phyloP scores from a whole-genome alignment of 305 asterid genomes.

The Fraxinus paxiana region DNA sequence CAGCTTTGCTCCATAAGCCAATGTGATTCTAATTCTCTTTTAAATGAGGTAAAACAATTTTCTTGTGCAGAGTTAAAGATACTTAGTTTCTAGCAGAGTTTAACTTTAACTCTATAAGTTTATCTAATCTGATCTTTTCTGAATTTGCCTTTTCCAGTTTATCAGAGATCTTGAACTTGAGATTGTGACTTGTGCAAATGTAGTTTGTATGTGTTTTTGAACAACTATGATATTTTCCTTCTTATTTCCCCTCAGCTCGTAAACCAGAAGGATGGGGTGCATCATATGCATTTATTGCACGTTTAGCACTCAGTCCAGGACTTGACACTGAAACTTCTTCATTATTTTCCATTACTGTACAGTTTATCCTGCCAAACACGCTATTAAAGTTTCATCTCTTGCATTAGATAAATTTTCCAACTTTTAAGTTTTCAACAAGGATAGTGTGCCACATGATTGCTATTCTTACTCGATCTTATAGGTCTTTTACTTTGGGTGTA shows the following conservation, averaged over 20 bases:
- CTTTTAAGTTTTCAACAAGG: background rate
- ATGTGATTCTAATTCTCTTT: slow-evolving; percentile 84
- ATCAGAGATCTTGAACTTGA: background rate
- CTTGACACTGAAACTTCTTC: background rate
- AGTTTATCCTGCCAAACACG: background rate
- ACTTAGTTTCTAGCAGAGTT: background rate
- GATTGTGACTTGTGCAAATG: background rate
- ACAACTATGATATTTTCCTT: background rate
- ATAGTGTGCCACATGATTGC: background rate
- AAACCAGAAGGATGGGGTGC: background rate
- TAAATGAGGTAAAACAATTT: slow-evolving; percentile 67
- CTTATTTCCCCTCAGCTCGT: background rate
- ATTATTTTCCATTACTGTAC: background rate
- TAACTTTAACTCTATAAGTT: background rate
- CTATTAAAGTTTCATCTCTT: background rate
- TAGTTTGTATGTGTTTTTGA: background rate
- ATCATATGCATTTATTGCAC: background rate
- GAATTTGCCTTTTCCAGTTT: background rate
- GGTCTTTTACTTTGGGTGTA: background rate
- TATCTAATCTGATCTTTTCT: background rate
- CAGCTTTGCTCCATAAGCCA: slow-evolving; percentile 92
- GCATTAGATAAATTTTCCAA: background rate
- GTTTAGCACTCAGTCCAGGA: background rate
- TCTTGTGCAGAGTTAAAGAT: background rate
- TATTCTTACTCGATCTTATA: background rate